A percentile compares a stretch with the other conserved stretches of the same genome.
Evolutionary conservation across 345 rosid genomes (phyloP).

Genomic region (Microthlaspi erraticum): DNA sequence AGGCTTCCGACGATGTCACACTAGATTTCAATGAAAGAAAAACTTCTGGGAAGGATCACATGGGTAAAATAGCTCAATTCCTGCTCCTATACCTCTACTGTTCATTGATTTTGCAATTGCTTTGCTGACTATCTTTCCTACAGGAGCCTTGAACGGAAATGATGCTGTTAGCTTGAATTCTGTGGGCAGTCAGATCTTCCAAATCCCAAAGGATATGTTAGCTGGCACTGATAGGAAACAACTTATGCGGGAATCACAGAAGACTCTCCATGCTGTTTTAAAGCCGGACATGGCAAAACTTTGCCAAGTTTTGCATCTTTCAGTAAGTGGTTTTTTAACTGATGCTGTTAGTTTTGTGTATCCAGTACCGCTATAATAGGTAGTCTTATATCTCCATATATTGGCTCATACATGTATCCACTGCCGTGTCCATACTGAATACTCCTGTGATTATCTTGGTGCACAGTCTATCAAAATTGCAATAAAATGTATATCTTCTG

Average conservation of each 20-base stretch:
- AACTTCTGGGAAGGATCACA: conserved; percentile 42
- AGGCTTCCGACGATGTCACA: conserved; percentile 46
- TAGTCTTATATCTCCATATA: conserved; percentile 21
- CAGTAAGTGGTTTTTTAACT: conserved; percentile 55
- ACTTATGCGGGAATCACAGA: conserved; percentile 58
- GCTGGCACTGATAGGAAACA: conserved; percentile 46
- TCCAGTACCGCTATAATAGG: conserved; percentile 10
- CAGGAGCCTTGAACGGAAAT: conserved; percentile 52
- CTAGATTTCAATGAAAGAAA: conserved; percentile 39
- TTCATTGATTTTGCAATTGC: conserved; percentile 23
- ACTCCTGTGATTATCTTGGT: conserved; percentile 24
- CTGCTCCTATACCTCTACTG: conserved; percentile 23
- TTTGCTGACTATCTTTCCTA: conserved; percentile 39
- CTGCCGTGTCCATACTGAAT: conserved; percentile 15
- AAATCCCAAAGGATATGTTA: conserved; percentile 45
- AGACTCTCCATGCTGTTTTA: conserved; percentile 61
- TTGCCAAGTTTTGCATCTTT: conserved; percentile 61
- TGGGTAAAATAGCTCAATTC: conserved; percentile 50
- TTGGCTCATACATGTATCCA: conserved; percentile 22
- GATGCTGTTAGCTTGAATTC: conserved; percentile 31
- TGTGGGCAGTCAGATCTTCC: conserved; percentile 37
- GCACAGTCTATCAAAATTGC: conserved; percentile 21
- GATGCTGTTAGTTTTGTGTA: conserved; percentile 17
- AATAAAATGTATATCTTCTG: conserved; percentile 19
- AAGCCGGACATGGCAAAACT: conserved; percentile 70